Percentiles rank a stretch among this genome's conserved stretches.
Conservation (phyloP, 129 eudicot genomes). For the Flaveria bidentis region DNA sequence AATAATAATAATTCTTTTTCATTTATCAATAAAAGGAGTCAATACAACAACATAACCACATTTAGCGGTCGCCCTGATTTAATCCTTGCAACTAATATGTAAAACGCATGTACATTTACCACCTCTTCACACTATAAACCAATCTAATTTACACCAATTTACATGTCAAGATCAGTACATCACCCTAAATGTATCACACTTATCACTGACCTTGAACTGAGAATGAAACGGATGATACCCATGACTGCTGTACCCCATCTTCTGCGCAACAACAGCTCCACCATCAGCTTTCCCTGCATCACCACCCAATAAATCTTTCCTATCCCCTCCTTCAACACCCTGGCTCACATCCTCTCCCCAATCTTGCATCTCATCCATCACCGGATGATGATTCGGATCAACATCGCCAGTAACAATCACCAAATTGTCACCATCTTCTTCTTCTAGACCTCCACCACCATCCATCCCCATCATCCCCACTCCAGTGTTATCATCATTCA, state of each 20-base stretch:
- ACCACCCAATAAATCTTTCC: slow-evolving; percentile 52
- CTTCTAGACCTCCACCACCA: slow-evolving; percentile 44
- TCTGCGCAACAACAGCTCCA: slow-evolving; percentile 39
- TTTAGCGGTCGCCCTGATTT: slow-evolving; percentile 20
- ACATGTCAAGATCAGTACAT: slow-evolving; percentile 37
- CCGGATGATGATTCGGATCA: slow-evolving; percentile 49
- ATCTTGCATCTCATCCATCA: slow-evolving; percentile 59
- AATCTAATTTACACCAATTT: slow-evolving; percentile 33
- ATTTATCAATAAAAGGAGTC: slow-evolving; percentile 38
- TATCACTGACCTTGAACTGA: slow-evolving; percentile 96
- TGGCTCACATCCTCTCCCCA: slow-evolving; percentile 77
- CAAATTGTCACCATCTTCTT: slow-evolving; percentile 67
- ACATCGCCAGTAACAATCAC: slow-evolving; percentile 60
- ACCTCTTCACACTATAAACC: slow-evolving; percentile 32
- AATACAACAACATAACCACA: slow-evolving; percentile 42
- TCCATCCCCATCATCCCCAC: slow-evolving; percentile 70
- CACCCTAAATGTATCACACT: slow-evolving; percentile 44
- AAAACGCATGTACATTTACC: slow-evolving; percentile 38
- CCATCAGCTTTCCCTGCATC: slow-evolving; percentile 49
- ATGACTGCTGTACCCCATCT: slow-evolving; percentile 60
- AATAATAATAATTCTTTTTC: slow-evolving; percentile 23
- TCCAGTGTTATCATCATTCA: slow-evolving; percentile 61
- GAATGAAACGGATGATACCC: slow-evolving; percentile 87
- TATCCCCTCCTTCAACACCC: slow-evolving; percentile 52
- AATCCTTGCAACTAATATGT: slow-evolving; percentile 30